These are phyloP conservation scores for Psidium guajava DNA, from an alignment of 345 rosid genomes.

Conservation along the genomic window DNA sequence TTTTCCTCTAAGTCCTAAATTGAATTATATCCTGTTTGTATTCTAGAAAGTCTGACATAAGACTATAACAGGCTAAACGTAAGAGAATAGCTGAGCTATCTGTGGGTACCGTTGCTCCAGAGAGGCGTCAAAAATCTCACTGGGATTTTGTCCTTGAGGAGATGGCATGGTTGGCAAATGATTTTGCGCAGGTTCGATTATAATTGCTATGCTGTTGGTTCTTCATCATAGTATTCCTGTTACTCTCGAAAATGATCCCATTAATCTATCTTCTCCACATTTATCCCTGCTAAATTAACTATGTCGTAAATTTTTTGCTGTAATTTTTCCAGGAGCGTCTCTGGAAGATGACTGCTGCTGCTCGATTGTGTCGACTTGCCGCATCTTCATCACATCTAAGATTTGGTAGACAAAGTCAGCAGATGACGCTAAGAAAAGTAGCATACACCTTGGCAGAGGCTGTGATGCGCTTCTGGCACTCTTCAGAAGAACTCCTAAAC, in stretches of 20 bases:
- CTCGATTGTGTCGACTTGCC: constrained; percentile 69
- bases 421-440: constrained; percentile 41
- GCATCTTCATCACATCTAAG: constrained; percentile 54
- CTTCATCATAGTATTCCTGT: neutral
- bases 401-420: constrained; percentile 40
- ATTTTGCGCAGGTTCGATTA: constrained; percentile 81
- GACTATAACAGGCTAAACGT: constrained; percentile 61
- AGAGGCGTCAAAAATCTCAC: constrained; percentile 46
- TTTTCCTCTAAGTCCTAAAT: neutral
- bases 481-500: constrained; percentile 40
- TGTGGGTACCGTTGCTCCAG: constrained; percentile 33
- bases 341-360: constrained; percentile 97
- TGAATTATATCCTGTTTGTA: neutral
- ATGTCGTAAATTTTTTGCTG: neutral
- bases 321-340: constrained; percentile 66
- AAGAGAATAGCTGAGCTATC: constrained; percentile 86
- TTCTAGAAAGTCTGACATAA: constrained; percentile 8
- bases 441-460: constrained; percentile 68
- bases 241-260: neutral
- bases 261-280: neutral
- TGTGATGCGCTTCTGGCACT: constrained; percentile 82
- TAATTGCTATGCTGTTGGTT: neutral
- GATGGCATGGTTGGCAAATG: constrained; percentile 99
- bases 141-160: constrained; percentile 99
- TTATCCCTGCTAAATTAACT: neutral